A percentile compares a stretch with the other conserved stretches of the same genome.
Evolutionary conservation across 805 yeast species (phyloP).

Genomic region (Wickerhamomyces hampshirensis): DNA sequence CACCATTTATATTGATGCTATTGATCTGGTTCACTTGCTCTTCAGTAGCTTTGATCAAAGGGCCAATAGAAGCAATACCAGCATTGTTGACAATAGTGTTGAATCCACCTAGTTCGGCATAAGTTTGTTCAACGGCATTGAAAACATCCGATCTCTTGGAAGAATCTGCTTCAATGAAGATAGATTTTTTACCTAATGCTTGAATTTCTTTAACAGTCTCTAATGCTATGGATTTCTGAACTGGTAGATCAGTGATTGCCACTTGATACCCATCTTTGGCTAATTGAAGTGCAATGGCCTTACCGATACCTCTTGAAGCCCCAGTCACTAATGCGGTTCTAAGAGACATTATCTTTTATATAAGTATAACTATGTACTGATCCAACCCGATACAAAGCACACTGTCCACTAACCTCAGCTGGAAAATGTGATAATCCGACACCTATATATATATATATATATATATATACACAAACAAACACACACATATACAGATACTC

Average conservation of each 20-base stretch:
- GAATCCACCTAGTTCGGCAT: slow-evolving; percentile 28
- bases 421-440: no score
- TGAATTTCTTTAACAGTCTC: slow-evolving; percentile 21
- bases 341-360: not conserved
- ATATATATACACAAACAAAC: no score
- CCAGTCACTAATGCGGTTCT: slow-evolving; percentile 74
- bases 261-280: slow-evolving; percentile 62
- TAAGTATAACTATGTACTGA: no score
- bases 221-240: slow-evolving; percentile 20
- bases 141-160: slow-evolving; percentile 22
- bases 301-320: slow-evolving; percentile 88
- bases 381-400: no score
- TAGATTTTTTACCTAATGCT: slow-evolving; percentile 16
- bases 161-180: slow-evolving; percentile 26
- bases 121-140: slow-evolving; percentile 26
- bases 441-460: no score
- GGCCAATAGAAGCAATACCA: slow-evolving; percentile 28
- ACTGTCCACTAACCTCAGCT: no score
- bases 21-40: slow-evolving; percentile 23
- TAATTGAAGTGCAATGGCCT: slow-evolving; percentile 72
- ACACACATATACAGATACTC: no score
- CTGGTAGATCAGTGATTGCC: slow-evolving; percentile 25
- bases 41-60: slow-evolving; percentile 25
- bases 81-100: slow-evolving; percentile 35
- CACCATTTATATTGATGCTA: slow-evolving; percentile 29